Base-by-base conservation (phyloP, 192 early-diverging fungal species). In the Backusella liffmaniae region DNA sequence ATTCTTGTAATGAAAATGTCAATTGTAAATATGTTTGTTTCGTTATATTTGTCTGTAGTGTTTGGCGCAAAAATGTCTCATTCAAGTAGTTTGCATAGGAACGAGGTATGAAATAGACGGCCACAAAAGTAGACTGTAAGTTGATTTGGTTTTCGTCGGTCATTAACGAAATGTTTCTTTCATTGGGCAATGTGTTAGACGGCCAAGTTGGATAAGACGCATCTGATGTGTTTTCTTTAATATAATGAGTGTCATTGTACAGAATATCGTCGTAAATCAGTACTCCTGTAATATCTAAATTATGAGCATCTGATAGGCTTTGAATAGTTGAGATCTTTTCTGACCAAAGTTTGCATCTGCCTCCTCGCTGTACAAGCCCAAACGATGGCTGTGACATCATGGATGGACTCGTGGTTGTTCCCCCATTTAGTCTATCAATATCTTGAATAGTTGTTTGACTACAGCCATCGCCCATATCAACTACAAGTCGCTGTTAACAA, bases 381-480 rank as follows among this genome's bases (percentile, higher is more conserved):
- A 81, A 70, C 23, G 67, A 73, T 30, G 65, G 44, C n/a, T 79
- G 78, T 10, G 67, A 53, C 34, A 29, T 67, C 73, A 73, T 77
- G 5, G 44, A 70, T 16, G 46, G 53, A 56, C 66, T 39, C 3
- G 44, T 66, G 18, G 68, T 18, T 36, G 34, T 59, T 26, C 73
- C 67, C 10, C 44, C 66, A 30, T 81, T 81, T 18, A 41, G 26
- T 15, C 29, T 23, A 37, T 74, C 44, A 1, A 81, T 34, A 1
- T 73, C 59, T 32, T 59, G 30, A 35, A 73, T 46, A 16, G 56
- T 74, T 16, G 74, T 73, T 9, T 42, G 37, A 8, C 29, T 66
- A 49, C 80, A 81, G 15, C 67, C 75, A 74, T 76, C 73, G n/a
- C 76, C 80, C 18, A 81, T 30, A 62, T 81, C 72, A 8, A 81